These are phyloP conservation scores for Grosmannia clavigera DNA, from an alignment of 2,329 filamentous ascomycete species.

Conservation along the genomic window DNA sequence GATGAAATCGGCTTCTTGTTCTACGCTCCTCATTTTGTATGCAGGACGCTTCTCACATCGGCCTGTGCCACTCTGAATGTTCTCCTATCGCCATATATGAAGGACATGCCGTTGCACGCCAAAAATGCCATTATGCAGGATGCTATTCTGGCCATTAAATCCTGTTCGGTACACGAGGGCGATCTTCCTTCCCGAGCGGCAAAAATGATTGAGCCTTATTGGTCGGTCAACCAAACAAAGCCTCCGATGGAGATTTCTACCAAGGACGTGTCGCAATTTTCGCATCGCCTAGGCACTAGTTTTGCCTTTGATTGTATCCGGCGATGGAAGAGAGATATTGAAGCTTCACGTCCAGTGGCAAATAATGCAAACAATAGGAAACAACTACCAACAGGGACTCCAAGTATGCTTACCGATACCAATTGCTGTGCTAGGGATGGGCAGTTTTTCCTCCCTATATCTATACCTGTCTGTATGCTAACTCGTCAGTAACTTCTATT, in stretches of 20 bases:
- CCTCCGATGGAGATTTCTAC: conserved; percentile 23
- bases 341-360: conserved; percentile 23
- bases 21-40: conserved; percentile 37
- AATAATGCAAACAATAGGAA: conserved; percentile 12
- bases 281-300: conserved; percentile 34
- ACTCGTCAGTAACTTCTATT: not conserved
- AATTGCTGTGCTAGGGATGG: not conserved
- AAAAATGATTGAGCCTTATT: conserved; percentile 37
- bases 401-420: conserved; percentile 7
- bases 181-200: conserved; percentile 34
- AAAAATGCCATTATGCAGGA: conserved; percentile 20
- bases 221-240: conserved; percentile 26
- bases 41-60: conserved; percentile 33
- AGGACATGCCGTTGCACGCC: conserved; percentile 16
- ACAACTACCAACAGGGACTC: conserved; percentile 2
- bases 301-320: conserved; percentile 37
- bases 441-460: not conserved
- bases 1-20: conserved; percentile 25
- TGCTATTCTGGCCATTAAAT: conserved; percentile 23
- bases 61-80: conserved; percentile 32
- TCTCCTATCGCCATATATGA: conserved; percentile 30
- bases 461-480: not conserved
- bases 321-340: conserved; percentile 31
- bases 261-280: conserved; percentile 26
- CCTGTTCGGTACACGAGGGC: conserved; percentile 33